Evolutionary conservation across 805 yeast genomes (phyloP).

Genomic region (Candida manassasensis): DNA sequence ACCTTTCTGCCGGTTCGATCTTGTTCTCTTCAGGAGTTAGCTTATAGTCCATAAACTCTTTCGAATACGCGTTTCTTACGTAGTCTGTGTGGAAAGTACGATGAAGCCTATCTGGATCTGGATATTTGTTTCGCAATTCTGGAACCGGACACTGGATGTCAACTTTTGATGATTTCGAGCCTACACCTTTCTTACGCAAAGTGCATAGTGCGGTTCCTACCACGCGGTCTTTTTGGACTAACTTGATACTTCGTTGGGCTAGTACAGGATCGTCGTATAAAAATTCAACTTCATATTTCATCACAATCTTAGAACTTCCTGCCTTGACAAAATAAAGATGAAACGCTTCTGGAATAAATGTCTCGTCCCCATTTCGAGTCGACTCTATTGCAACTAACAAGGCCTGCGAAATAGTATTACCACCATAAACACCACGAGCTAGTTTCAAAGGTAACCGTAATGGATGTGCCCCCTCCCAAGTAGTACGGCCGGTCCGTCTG

Average conservation of each 20-base stretch:
- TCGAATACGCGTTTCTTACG: constrained; percentile 33
- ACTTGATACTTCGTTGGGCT: constrained; percentile 49
- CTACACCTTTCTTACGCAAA: constrained; percentile 19
- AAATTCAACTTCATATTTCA: constrained; percentile 50
- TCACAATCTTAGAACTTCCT: constrained; percentile 43
- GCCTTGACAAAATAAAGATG: constrained; percentile 60
- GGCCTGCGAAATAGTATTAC: constrained; percentile 63
- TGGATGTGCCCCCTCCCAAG: constrained; percentile 31
- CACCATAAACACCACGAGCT: constrained; percentile 69
- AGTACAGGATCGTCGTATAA: constrained; percentile 51
- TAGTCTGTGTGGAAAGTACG: constrained; percentile 32
- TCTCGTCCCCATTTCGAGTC: constrained; percentile 17
- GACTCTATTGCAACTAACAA: constrained; percentile 55
- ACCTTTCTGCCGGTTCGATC: constrained; percentile 29
- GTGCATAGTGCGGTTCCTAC: constrained; percentile 51
- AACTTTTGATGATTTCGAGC: not conserved
- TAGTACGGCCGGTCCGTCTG: constrained; percentile 17
- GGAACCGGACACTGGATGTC: constrained; percentile 16
- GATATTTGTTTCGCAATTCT: constrained; percentile 18
- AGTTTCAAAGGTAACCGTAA: constrained; percentile 34
- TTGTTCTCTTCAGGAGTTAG: constrained; percentile 31
- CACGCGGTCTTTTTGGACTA: constrained; percentile 48
- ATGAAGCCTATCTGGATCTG: constrained; percentile 21
- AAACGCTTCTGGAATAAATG: constrained; percentile 50
- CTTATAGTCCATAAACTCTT: constrained; percentile 30